Evolutionary conservation across 2,329 filamentous ascomycete genomes (phyloP), one percentile per base, ranked within the genome.

Genomic region (Colletotrichum somersetense): DNA sequence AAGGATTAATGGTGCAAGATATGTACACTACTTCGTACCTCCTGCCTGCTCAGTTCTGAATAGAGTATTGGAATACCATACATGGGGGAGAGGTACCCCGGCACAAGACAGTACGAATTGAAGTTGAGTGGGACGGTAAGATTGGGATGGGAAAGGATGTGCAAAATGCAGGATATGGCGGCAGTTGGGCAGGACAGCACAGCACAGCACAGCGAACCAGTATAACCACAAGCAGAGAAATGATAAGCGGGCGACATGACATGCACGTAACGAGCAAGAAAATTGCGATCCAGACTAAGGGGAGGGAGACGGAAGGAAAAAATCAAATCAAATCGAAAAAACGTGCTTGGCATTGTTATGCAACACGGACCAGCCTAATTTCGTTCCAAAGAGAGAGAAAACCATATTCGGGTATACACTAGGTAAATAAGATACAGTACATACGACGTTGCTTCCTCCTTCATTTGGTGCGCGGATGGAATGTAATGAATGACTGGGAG

Each of bases 1-100:
- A 71, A 44, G 57, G 56, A 66, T 68, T 59, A 58, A 53, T 58
- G 65, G 59, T 72, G 65, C 53, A 53, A 46, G 66, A 56, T n/a
- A 64, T 30, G 30, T 30, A 30, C 30, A 30, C 30, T 30, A 30
- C 30, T 30, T 30, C 30, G 30, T 30, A 30, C 30, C 69, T 44
- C 59, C 11, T 16, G 52, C 61, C 35, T 33, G n/a, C 38, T 48
- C 66, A 26, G 48, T 56, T 56, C 62, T 42, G 55, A 72, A 72
- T 66, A 71, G 66, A 61, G 67, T 65, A 72, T 65, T 61, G 14
- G 40, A 38, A 56, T 72, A 72, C 70, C 65, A 64, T 72, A 72
- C 69, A 70, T 61, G 42, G 30, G 55, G 56, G 46, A 53, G 48
- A 56, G 69, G 55, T 69, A 72, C 66, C 53, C 58, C 44, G 16